Evolutionary conservation across 1,284 basidiomycete genomes (phyloP).

Genomic region (Mycocalia duriaeana): DNA sequence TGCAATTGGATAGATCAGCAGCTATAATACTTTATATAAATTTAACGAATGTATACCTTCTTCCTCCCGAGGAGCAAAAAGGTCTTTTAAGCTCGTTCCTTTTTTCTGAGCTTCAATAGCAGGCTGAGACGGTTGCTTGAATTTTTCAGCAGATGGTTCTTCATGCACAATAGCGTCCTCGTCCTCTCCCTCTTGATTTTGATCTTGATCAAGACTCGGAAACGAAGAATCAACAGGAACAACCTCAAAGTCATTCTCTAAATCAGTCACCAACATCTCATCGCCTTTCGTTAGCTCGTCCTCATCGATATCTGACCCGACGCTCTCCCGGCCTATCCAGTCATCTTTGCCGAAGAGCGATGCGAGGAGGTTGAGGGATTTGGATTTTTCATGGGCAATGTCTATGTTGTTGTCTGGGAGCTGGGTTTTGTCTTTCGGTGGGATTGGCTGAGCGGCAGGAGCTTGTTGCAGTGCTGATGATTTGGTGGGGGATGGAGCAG

Average conservation of each 20-base stretch:
- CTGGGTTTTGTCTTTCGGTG: not conserved
- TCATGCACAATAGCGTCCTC: constrained; percentile 17
- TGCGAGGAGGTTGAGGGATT: constrained; percentile 44
- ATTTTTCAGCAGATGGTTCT: not conserved
- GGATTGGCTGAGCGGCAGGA: not conserved
- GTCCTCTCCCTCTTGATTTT: constrained; percentile 11
- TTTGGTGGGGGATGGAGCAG: not conserved
- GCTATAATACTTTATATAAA: constrained; percentile 3
- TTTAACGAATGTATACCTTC: constrained; percentile 40
- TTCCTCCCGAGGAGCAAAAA: constrained; percentile 64
- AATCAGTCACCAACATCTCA: constrained; percentile 14
- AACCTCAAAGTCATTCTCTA: constrained; percentile 31
- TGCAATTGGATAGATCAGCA: constrained; percentile 8
- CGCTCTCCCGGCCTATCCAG: constrained; percentile 53
- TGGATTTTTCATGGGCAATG: constrained; percentile 40
- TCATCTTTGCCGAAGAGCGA: constrained; percentile 48
- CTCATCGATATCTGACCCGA: constrained; percentile 49
- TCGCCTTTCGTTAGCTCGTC: constrained; percentile 27
- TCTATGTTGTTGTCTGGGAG: constrained; percentile 21
- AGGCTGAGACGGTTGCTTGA: not conserved
- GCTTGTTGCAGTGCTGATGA: not conserved
- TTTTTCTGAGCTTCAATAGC: constrained; percentile 6
- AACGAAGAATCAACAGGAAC: constrained; percentile 28
- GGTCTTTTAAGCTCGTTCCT: constrained; percentile 48
- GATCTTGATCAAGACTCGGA: not conserved